Base-by-base conservation (phyloP, 2,329 filamentous ascomycete genomes). In the Rhinocladiella similis region DNA sequence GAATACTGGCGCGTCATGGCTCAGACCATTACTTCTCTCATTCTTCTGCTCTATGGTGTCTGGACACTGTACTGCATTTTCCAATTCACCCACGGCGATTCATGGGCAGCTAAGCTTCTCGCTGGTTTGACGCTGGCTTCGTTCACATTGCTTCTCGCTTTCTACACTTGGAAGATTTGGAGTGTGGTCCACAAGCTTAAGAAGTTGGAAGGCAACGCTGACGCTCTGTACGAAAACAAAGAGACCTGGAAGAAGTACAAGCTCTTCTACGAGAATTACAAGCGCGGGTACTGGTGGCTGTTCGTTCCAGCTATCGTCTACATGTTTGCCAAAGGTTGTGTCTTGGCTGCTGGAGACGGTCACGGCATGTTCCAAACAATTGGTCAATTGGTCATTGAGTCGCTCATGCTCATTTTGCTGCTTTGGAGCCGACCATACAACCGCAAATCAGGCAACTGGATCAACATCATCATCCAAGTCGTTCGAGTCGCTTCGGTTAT, bases 21-120 rank as follows among this genome's bases (percentile, higher is more conserved):
- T 45, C 90, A 93, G 59, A 88, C 91, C 14, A 89, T 97, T 67
- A 96, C 91, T 42, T 89, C 90, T 63, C 80, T 99, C 72, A 91
- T 99, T 65, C 81, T 97, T 59, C 78, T 97, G 16, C 83, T 97
- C 2, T 99, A 97, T 74, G 91, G 94, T 60, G 84, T 96, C 59
- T 97, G 94, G 94, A 90, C 91, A 1, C 77, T 97, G 42, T 97
- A 96, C 75, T 97, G 93, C 72, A 83, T 99, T 61, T 97, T 93
- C 73, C 94, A 99, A 70, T 96, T 97, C 73, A 94, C 88, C 1
- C 83, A 87, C 41, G 92, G 93, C 57, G 94, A 97, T 73, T 97
- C 93, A 0, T 97, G 92, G 92, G 91, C 88, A 6, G 92, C 91
- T 45, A 94, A 95, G 72, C 65, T 82, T 0, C 84, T 97, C 22